These are phyloP conservation scores for Scutellaria galericulata DNA, from an alignment of 257 asterid genomes.

Conservation along the genomic window DNA sequence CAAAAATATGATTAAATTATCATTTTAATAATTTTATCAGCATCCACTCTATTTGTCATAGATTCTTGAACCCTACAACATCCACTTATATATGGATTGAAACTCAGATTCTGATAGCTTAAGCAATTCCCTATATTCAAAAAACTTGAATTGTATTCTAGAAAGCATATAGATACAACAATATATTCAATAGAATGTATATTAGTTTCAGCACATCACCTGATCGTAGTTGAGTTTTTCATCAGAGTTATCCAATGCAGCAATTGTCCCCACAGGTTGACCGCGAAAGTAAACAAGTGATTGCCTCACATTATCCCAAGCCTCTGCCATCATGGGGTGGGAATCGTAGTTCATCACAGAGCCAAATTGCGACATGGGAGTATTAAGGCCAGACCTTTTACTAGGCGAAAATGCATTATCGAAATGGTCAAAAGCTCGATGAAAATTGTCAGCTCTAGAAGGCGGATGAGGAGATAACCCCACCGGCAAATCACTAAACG, in stretches of 20 bases:
- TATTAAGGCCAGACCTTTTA: slow-evolving; percentile 58
- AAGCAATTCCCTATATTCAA: neutral
- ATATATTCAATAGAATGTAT: neutral
- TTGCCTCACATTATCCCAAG: slow-evolving; percentile 74
- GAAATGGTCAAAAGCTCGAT: slow-evolving; percentile 53
- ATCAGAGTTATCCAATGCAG: slow-evolving; percentile 78
- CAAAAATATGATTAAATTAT: neutral
- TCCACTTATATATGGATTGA: neutral
- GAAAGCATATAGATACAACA: slow-evolving; percentile 11
- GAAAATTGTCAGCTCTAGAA: slow-evolving; percentile 49
- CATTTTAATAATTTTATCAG: neutral
- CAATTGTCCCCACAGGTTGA: slow-evolving; percentile 84
- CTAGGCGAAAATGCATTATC: slow-evolving; percentile 57
- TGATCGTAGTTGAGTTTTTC: slow-evolving; percentile 90
- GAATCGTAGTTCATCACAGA: slow-evolving; percentile 41
- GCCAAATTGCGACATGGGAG: slow-evolving; percentile 62
- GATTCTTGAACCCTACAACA: slow-evolving; percentile 5
- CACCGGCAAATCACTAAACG: slow-evolving; percentile 54
- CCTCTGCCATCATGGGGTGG: slow-evolving; percentile 71
- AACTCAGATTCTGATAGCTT: neutral
- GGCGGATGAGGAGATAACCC: slow-evolving; percentile 67
- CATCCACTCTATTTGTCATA: neutral
- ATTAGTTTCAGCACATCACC: slow-evolving; percentile 43
- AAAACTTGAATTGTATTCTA: neutral
- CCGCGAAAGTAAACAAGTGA: slow-evolving; percentile 81